Percentiles rank a stretch among this genome's conserved stretches.
Evolutionary conservation across 2,329 filamentous ascomycete genomes (phyloP).

Genomic region (Paracoccidioides lutzii): DNA sequence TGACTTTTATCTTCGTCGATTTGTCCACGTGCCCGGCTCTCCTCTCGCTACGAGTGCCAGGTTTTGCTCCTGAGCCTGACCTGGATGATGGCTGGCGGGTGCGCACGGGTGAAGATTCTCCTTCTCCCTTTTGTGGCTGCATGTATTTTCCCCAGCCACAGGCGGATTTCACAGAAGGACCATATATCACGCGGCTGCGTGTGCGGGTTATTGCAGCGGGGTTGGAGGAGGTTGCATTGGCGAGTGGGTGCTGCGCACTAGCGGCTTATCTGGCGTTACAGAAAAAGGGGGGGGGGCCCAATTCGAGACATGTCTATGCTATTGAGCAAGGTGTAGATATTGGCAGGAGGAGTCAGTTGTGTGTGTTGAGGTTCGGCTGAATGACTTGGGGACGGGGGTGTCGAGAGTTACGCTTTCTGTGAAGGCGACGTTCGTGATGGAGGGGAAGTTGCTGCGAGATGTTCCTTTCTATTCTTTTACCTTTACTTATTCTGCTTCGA

Average conservation of each 20-base stretch:
- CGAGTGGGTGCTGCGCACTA: constrained; percentile 38
- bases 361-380: constrained; percentile 33
- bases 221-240: constrained; percentile 39
- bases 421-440: constrained; percentile 11
- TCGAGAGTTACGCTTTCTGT: constrained; percentile 12
- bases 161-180: constrained; percentile 15
- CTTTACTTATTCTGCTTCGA: not conserved
- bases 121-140: constrained; percentile 17
- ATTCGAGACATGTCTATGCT: constrained; percentile 22
- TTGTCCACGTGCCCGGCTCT: constrained; percentile 17
- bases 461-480: not conserved
- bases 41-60: constrained; percentile 13
- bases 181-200: constrained; percentile 19
- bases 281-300: constrained; percentile 22
- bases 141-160: constrained; percentile 21
- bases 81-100: constrained; percentile 19
- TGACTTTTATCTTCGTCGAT: constrained; percentile 38
- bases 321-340: constrained; percentile 42
- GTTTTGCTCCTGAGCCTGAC: constrained; percentile 16
- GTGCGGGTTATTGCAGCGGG: constrained; percentile 20
- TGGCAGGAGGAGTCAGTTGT: constrained; percentile 38
- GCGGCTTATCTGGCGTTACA: constrained; percentile 33
- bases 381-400: constrained; percentile 17
- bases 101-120: not conserved
- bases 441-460: constrained; percentile 10